Conservation (phyloP, 495 filamentous ascomycete genomes). For the Polyplosphaeria fusca region DNA sequence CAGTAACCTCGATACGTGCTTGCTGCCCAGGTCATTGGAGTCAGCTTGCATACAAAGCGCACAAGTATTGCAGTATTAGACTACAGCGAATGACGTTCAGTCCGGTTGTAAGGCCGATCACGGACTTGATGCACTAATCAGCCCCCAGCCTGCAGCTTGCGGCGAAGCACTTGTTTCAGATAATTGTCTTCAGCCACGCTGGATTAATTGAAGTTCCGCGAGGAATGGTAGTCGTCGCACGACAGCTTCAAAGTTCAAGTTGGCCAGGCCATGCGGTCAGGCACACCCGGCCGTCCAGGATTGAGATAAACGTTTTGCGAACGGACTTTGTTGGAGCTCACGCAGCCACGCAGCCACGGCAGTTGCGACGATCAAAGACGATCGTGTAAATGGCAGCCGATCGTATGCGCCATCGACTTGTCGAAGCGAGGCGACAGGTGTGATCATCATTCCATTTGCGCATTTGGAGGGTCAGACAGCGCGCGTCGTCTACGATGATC, state of each 20-base stretch:
- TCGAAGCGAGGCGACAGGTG: too few relatives aligned
- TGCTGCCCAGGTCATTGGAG: too few relatives aligned
- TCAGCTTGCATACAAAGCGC: too few relatives aligned
- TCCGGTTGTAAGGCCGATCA: not conserved
- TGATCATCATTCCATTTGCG: too few relatives aligned
- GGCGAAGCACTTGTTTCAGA: constrained; percentile 18
- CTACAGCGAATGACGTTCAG: not conserved
- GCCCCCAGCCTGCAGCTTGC: constrained; percentile 2
- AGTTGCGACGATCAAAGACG: constrained; percentile 11
- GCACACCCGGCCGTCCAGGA: not conserved
- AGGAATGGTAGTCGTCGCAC: not conserved
- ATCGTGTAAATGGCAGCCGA: too few relatives aligned
- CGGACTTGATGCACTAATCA: constrained; percentile 9
- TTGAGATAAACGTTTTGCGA: not conserved
- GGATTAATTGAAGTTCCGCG: constrained; percentile 8
- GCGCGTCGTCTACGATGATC: too few relatives aligned
- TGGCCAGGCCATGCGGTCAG: not conserved
- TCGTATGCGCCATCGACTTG: too few relatives aligned
- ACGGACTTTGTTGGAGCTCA: not conserved
- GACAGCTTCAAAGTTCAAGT: not conserved
- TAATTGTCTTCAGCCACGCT: constrained; percentile 1
- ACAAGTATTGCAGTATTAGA: too few relatives aligned
- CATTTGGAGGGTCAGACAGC: too few relatives aligned
- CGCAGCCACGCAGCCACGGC: not conserved
- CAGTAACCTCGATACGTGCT: too few relatives aligned